Percentiles rank a stretch among this genome's conserved stretches.
These are phyloP conservation scores for Colletotrichum liriopes DNA, from an alignment of 2,329 filamentous ascomycete genomes.

Conservation along the genomic window DNA sequence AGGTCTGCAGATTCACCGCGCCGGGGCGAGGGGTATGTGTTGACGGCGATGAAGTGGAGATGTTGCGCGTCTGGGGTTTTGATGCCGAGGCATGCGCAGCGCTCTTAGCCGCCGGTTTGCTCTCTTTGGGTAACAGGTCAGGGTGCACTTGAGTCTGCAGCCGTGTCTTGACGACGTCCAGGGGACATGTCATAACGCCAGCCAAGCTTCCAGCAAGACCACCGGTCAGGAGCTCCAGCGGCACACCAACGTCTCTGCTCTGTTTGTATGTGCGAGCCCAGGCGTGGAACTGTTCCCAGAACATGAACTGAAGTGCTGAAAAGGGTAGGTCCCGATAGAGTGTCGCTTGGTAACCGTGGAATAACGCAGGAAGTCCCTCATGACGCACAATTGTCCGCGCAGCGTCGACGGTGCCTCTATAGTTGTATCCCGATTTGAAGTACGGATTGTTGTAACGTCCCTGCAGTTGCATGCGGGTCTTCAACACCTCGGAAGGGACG, in stretches of 20 bases:
- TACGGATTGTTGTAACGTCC: conserved; percentile 95
- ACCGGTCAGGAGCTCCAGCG: conserved; percentile 89
- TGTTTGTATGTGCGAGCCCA: conserved; percentile 86
- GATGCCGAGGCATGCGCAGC: conserved; percentile 48
- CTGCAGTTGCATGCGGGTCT: conserved; percentile 96
- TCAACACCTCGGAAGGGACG: conserved; percentile 96
- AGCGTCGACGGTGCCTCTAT: conserved; percentile 87
- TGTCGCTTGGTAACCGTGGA: conserved; percentile 97
- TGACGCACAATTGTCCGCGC: conserved; percentile 85
- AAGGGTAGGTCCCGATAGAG: conserved; percentile 95
- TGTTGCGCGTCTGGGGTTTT: conserved; percentile 76
- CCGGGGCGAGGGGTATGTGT: conserved; percentile 86
- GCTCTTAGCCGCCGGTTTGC: conserved; percentile 43
- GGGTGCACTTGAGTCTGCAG: conserved; percentile 89
- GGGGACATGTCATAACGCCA: conserved; percentile 92
- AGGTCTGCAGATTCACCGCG: conserved; percentile 86
- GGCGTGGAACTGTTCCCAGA: conserved; percentile 94
- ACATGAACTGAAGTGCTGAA: conserved; percentile 96
- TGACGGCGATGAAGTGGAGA: conserved; percentile 91
- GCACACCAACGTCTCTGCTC: conserved; percentile 86
- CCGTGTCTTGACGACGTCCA: conserved; percentile 97
- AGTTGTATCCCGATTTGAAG: conserved; percentile 97
- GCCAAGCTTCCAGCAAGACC: conserved; percentile 92
- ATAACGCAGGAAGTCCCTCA: conserved; percentile 89
- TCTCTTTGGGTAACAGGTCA: conserved; percentile 48